These are phyloP conservation scores for Epichloe brachyelytri DNA, from an alignment of 2,329 filamentous ascomycete genomes.

Conservation along the genomic window DNA sequence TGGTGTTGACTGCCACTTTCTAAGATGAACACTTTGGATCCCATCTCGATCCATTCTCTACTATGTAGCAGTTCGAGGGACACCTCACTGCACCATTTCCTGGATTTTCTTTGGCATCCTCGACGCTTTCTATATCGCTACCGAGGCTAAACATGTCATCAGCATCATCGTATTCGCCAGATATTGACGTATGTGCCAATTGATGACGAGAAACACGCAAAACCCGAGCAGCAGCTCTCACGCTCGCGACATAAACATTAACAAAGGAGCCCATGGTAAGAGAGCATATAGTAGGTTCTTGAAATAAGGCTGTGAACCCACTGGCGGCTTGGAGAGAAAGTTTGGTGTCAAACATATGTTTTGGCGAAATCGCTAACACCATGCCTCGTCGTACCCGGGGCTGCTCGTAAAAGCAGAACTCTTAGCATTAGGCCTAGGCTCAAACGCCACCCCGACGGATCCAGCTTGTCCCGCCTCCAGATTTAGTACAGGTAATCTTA, in stretches of 20 bases:
- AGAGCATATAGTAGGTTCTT: constrained; percentile 45
- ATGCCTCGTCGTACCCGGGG: constrained; percentile 61
- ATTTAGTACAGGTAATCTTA: constrained; percentile 68
- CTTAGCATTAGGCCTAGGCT: constrained; percentile 14
- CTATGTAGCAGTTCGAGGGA: constrained; percentile 55
- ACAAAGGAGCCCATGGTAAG: constrained; percentile 57
- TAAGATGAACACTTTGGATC: constrained; percentile 56
- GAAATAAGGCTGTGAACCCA: constrained; percentile 60
- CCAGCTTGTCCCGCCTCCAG: constrained; percentile 76
- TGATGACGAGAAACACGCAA: constrained; percentile 33
- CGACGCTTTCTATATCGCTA: constrained; percentile 29
- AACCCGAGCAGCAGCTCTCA: constrained; percentile 69
- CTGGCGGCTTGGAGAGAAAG: constrained; percentile 51
- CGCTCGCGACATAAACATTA: constrained; percentile 78
- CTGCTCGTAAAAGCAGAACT: constrained; percentile 9
- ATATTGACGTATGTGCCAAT: constrained; percentile 13
- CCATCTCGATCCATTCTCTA: constrained; percentile 62
- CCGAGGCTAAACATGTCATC: constrained; percentile 48
- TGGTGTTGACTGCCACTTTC: constrained; percentile 57
- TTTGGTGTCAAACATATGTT: constrained; percentile 42
- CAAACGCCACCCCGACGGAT: constrained; percentile 68
- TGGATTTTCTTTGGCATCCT: constrained; percentile 13
- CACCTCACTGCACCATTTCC: constrained; percentile 31
- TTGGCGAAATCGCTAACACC: constrained; percentile 55
- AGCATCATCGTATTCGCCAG: constrained; percentile 24